These are phyloP conservation scores for Linnemannia zychae DNA, from an alignment of 192 early-diverging fungal genomes.

Conservation along the genomic window DNA sequence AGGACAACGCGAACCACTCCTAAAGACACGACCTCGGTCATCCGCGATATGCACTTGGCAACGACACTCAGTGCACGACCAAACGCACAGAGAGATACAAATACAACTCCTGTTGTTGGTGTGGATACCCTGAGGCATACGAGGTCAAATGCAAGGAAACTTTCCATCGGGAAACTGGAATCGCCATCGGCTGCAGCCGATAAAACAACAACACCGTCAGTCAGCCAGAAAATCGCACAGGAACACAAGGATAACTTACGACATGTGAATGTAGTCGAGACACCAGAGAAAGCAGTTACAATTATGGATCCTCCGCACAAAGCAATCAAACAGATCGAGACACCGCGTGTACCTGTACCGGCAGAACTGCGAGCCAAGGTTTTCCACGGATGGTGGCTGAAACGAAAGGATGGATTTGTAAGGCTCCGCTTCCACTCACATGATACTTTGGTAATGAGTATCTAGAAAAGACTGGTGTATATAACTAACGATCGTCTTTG, in stretches of 20 bases:
- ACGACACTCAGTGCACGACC: not conserved
- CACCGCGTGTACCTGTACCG: not conserved
- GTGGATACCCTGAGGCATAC: not conserved
- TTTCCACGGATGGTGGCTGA: constrained; percentile 21
- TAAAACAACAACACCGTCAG: no score
- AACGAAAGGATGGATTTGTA: not conserved
- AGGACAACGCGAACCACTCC: not conserved
- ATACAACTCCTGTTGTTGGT: not conserved
- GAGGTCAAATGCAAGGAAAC: not conserved
- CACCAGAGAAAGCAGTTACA: no score
- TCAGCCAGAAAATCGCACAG: not conserved
- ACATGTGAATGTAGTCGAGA: not conserved
- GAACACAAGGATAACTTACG: not conserved
- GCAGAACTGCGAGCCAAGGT: not conserved
- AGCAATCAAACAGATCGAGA: not conserved
- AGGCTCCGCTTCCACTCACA: not conserved
- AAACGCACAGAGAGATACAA: not conserved
- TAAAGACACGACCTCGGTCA: not conserved
- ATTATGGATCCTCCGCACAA: not conserved
- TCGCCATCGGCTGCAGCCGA: not conserved
- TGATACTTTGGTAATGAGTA: not conserved
- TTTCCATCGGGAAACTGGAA: not conserved
- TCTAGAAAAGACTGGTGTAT: not conserved
- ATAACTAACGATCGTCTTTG: not conserved
- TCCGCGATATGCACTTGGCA: not conserved